Conservation (phyloP, 352 stramenopile genomes). For the Phytophthora tubulina region DNA sequence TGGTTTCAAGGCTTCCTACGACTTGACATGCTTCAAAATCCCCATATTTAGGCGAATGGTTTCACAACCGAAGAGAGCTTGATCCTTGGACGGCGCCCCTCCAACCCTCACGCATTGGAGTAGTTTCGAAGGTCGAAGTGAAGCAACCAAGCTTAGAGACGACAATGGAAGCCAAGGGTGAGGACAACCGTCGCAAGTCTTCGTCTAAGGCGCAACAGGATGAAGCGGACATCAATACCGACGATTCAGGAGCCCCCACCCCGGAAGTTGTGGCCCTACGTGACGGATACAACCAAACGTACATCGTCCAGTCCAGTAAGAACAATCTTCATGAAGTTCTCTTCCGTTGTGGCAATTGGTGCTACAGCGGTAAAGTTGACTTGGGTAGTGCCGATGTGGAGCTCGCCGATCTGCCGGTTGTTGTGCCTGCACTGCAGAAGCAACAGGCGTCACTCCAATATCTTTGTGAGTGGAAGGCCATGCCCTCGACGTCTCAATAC, state of each 20-base stretch:
- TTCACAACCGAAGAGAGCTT: conserved; percentile 46
- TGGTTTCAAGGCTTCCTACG: not conserved
- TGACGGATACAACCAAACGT: conserved; percentile 95
- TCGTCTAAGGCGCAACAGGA: conserved; percentile 38
- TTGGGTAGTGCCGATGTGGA: conserved; percentile 81
- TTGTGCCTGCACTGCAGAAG: conserved; percentile 94
- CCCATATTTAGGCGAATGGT: conserved; percentile 37
- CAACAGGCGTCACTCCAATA: conserved; percentile 94
- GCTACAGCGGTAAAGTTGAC: conserved; percentile 93
- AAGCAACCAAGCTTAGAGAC: conserved; percentile 20
- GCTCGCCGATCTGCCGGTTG: conserved; percentile 88
- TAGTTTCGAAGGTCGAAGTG: conserved; percentile 27
- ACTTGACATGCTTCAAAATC: conserved; percentile 11
- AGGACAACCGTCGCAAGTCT: conserved; percentile 36
- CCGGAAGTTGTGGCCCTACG: conserved; percentile 78
- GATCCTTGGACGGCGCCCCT: conserved; percentile 9
- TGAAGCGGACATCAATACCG: conserved; percentile 41
- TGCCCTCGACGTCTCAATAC: conserved; percentile 78
- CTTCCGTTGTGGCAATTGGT: conserved; percentile 96
- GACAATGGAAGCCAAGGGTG: conserved; percentile 74
- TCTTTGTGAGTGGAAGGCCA: conserved; percentile 89
- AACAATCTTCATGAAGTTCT: conserved; percentile 89
- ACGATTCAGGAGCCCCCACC: conserved; percentile 61
- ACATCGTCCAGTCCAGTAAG: conserved; percentile 85
- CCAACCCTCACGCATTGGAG: conserved; percentile 15